Base-by-base conservation (phyloP, 768 basidiomycete species). In the Mrakia gelida region DNA sequence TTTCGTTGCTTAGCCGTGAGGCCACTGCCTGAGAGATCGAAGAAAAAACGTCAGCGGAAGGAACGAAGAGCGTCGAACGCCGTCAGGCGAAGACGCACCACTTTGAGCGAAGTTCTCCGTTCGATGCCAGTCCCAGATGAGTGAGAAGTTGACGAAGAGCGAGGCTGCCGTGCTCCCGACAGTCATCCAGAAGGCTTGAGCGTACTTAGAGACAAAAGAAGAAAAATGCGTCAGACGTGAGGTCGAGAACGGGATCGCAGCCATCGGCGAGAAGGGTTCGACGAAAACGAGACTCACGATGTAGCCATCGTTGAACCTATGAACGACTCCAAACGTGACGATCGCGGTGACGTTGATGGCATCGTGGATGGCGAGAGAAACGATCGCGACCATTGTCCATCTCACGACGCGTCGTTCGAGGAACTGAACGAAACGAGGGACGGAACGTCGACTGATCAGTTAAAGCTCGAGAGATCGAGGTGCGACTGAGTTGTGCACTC, bases 1-100 rank as follows among this genome's bases (percentile, higher is more conserved):
- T 81, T 88, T 6, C 92, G 88, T 81, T 94, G 93, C 81, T 90
- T 92, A 32, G 88, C 87, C 0, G 92, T 94, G 54, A 95, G 84
- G 0, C 93, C 93, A 34, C 62, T 63, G 6, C 62, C 62, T 63
- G 62, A 7, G 30, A 16, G 9, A 34, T 2, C 16, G 62, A 61
- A 34, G 28, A 63, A 8, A n/a, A 54, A 16, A 15, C 16, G 28
- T 38, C 8, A 38, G 8, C 32, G n/a, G n/a, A 28, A 34, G 28
- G 8, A 28, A 34, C 43, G 6, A 56, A 21, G 54, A 21, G 49
- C 45, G 43, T 43, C 38, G 38, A 79, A 5, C 34, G 52, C 52
- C 10, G 52, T 59, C 3, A 30, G 9, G 8, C 52, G 81, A 87
- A 80, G 89, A 92, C 92, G 75, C 89, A 89, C 68, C 85, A 34